phyloP scores from a whole-genome alignment of 1,284 basidiomycete species.

The Peniophora sp. region DNA sequence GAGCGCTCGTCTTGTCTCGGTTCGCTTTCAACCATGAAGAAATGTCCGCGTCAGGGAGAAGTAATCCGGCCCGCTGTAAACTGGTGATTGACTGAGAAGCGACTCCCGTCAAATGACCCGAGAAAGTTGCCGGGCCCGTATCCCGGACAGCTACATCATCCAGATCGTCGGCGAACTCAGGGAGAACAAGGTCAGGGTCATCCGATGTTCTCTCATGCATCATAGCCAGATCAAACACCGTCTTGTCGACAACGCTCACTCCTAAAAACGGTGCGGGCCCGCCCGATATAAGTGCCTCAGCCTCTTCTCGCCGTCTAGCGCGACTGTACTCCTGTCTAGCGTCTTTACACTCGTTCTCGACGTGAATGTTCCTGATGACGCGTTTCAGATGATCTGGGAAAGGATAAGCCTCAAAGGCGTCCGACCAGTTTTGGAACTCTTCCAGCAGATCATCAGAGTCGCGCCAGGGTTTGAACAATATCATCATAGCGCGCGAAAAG shows the following conservation, averaged over 20 bases:
- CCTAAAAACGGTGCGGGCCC: too few species aligned
- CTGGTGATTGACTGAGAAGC: too few species aligned
- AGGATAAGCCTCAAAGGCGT: not conserved
- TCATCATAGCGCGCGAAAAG: not conserved
- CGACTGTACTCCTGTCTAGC: not conserved
- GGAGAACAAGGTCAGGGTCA: not conserved
- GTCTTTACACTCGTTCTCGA: constrained; percentile 7
- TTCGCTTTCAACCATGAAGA: too few species aligned
- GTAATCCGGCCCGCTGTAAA: too few species aligned
- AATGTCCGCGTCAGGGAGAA: too few species aligned
- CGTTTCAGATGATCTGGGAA: not conserved
- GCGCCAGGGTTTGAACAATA: not conserved
- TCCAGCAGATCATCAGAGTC: not conserved
- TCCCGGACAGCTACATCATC: too few species aligned
- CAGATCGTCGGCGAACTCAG: too few species aligned
- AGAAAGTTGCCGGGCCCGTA: too few species aligned
- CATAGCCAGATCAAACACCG: not conserved
- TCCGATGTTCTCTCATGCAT: not conserved
- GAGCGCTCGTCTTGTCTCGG: too few species aligned
- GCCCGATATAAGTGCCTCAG: not conserved
- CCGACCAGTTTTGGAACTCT: not conserved
- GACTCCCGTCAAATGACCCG: too few species aligned
- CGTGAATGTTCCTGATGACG: constrained; percentile 2
- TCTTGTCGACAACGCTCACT: not conserved
- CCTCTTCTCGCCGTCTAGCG: not conserved